phyloP scores from a whole-genome alignment of 164 flowering plant genomes.

The Magnolia changhungtana region DNA sequence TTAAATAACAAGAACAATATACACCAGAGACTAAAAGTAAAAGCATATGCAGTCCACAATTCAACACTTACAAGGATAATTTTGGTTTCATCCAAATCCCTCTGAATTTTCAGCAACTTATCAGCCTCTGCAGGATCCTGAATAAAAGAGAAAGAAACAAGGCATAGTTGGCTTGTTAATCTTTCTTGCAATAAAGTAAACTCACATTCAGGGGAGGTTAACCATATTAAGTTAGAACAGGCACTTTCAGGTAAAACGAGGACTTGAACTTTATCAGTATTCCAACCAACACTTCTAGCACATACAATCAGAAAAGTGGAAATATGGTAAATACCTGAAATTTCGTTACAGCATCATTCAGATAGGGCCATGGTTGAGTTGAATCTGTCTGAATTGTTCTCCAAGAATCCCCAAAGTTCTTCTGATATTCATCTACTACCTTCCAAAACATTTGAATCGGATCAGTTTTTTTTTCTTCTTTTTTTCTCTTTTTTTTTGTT shows the following conservation, averaged over 20 bases:
- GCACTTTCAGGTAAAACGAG: too few relatives aligned
- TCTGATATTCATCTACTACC: constrained; percentile 92
- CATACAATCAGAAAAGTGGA: background rate
- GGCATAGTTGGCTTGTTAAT: background rate
- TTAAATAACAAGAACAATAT: too few relatives aligned
- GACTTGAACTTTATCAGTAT: too few relatives aligned
- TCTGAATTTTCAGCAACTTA: constrained; percentile 88
- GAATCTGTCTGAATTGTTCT: constrained; percentile 54
- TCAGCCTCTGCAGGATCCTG: constrained; percentile 99
- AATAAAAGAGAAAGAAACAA: constrained; percentile 1
- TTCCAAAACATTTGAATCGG: constrained; percentile 17
- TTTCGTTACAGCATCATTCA: constrained; percentile 70
- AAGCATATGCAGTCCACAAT: background rate
- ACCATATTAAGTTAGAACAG: too few relatives aligned
- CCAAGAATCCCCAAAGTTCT: constrained; percentile 92
- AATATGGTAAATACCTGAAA: constrained; percentile 58
- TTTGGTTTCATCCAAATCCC: constrained; percentile 98
- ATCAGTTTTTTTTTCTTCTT: background rate
- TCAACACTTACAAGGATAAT: constrained; percentile 83
- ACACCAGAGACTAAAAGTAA: too few relatives aligned
- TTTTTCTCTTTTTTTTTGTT: background rate
- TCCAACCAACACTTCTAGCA: too few relatives aligned
- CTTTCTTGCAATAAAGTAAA: background rate
- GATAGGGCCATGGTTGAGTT: constrained; percentile 82
- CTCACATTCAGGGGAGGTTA: background rate